phyloP scores from a whole-genome alignment of 2,329 filamentous ascomycete species.

The Fusarium liriodendri region DNA sequence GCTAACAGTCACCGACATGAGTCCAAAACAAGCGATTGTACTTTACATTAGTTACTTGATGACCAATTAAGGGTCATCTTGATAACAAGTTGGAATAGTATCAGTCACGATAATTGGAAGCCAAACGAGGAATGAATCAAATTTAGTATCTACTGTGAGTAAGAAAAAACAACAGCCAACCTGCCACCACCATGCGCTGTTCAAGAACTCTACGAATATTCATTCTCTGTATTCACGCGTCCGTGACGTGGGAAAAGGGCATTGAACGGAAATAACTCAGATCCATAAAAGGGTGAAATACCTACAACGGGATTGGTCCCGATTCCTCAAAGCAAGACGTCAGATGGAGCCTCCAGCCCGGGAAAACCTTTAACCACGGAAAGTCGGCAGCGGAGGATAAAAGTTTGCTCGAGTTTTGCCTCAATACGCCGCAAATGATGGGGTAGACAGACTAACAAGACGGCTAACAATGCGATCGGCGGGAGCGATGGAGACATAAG shows the following conservation, averaged over 20 bases:
- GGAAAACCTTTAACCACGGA: conserved; percentile 25
- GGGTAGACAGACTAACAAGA: neutral
- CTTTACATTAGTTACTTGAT: neutral
- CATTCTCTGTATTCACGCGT: neutral
- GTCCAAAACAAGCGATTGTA: neutral
- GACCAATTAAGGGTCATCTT: neutral
- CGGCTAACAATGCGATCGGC: neutral
- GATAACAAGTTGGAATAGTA: neutral
- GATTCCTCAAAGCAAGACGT: neutral
- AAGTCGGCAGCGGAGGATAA: neutral
- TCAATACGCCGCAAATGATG: neutral
- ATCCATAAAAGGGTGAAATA: neutral
- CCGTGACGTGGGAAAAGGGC: neutral
- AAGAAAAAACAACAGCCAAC: neutral
- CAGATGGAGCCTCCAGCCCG: neutral
- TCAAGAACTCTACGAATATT: neutral
- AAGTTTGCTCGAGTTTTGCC: neutral
- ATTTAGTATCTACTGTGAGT: neutral
- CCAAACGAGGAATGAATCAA: neutral
- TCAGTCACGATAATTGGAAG: neutral
- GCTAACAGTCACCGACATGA: neutral
- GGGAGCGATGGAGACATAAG: neutral
- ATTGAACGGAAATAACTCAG: neutral
- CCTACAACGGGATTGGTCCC: neutral
- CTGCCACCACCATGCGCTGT: neutral